Base-by-base conservation (phyloP, 257 asterid species). In the Pogostemon cablin region DNA sequence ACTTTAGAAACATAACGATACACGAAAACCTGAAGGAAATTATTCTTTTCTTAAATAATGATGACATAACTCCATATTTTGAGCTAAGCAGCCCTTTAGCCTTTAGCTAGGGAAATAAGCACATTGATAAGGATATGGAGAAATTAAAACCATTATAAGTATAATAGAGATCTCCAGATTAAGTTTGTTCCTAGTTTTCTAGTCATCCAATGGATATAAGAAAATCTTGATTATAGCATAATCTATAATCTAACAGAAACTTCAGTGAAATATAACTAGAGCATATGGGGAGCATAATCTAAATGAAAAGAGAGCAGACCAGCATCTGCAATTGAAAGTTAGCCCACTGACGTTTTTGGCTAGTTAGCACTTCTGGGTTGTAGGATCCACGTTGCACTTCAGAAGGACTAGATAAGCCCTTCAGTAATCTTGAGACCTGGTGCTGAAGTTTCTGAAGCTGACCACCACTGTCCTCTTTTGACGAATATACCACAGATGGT, bases 261-360 rank as follows among this genome's bases (percentile, higher is more conserved):
- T 44, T n/a, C 34, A 47, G 62, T 44, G 62, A 11, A 38, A 40
- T 35, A 39, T 2, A 48, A 39, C 57, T 46, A 57, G 25, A 76
- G 53, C 52, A 44, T 66, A 7, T 6, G 47, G 46, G 8, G 50
- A 10, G 49, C 10, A n/a, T 58, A 71, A 15, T 34, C 68, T 41
- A 25, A 67, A 67, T 65, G 77, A 74, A 67, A 78, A 62, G 68
- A 83, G 76, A 71, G 52, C 89, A 37, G 83, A 95, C 99, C 96
- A 90, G 86, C 76, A 88, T 83, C 82, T 91, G 98, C 86, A 87
- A 72, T 76, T 95, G 99, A 81, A 90, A 85, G 87, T 79, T 88
- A 64, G 99, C 96, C 99, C 99, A 95, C 83, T 95, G 99, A 40
- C 99, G 97, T 72, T 95, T 95, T 80, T 86, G 99, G 84, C 97